Conservation (phyloP, 805 yeast species). For the Lipomyces oligophaga region DNA sequence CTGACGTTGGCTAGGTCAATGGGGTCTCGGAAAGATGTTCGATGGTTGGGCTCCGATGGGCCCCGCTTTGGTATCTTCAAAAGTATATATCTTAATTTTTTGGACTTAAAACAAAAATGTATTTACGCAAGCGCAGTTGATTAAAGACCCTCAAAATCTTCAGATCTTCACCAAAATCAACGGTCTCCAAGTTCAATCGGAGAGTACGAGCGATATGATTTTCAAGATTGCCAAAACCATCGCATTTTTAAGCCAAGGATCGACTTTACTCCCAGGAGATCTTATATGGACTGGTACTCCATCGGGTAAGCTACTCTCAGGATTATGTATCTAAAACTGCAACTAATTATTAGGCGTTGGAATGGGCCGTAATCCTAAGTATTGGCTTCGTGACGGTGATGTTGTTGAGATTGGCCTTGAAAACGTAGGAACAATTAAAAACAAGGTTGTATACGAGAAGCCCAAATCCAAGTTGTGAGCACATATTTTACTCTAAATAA, state of each 20-base stretch:
- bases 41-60: slow-evolving; percentile 59
- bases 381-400: slow-evolving; percentile 47
- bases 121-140: slow-evolving; percentile 23
- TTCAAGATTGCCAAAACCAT: slow-evolving; percentile 45
- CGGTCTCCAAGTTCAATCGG: slow-evolving; percentile 47
- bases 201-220: slow-evolving; percentile 48
- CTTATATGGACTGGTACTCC: slow-evolving; percentile 57
- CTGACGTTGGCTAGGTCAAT: slow-evolving; percentile 46
- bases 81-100: slow-evolving; percentile 8
- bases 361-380: slow-evolving; percentile 44
- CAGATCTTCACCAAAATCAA: slow-evolving; percentile 44
- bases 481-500: too few relatives aligned
- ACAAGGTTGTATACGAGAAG: slow-evolving; percentile 40
- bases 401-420: slow-evolving; percentile 43
- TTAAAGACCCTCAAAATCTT: slow-evolving; percentile 40
- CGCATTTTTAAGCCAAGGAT: slow-evolving; percentile 49
- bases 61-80: slow-evolving; percentile 47
- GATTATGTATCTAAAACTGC: background rate
- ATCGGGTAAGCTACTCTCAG: slow-evolving; percentile 32
- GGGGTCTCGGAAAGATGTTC: slow-evolving; percentile 51
- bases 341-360: slow-evolving; percentile 46
- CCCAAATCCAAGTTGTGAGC: slow-evolving; percentile 32
- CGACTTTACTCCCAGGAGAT: slow-evolving; percentile 53
- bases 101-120: background rate
- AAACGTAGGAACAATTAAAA: slow-evolving; percentile 44